These are phyloP conservation scores for Dryas alaskensis DNA, from an alignment of 306 rosid genomes.

Conservation along the genomic window DNA sequence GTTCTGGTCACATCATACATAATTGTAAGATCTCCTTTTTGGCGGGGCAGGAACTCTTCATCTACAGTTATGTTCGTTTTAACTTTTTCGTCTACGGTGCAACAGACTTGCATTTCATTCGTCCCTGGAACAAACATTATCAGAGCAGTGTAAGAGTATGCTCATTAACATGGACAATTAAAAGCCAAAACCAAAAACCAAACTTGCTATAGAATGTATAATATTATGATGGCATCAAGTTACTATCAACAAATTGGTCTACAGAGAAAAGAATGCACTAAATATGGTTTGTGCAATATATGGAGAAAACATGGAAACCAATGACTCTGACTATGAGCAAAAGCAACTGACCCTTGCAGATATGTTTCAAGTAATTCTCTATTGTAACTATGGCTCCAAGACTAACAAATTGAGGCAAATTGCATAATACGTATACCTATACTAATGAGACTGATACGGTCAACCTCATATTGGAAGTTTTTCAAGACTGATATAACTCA, in stretches of 20 bases:
- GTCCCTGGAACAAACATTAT: conserved; percentile 41
- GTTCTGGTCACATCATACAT: conserved; percentile 83
- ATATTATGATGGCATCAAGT: not conserved
- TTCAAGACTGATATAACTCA: not conserved
- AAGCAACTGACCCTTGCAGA: not conserved
- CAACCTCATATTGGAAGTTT: not conserved
- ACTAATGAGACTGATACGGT: not conserved
- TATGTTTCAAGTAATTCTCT: not conserved
- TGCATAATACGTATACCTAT: not conserved
- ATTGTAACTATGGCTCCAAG: not conserved
- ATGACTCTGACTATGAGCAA: not conserved
- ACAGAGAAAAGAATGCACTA: not conserved
- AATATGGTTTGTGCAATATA: not conserved
- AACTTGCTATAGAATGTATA: not conserved
- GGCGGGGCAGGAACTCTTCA: conserved; percentile 64
- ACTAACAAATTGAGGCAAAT: not conserved
- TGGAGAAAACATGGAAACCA: not conserved
- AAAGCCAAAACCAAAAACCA: not conserved
- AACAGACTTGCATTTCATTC: conserved; percentile 64
- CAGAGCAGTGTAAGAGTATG: not conserved
- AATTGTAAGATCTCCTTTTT: conserved; percentile 82
- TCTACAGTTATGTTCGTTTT: conserved; percentile 54
- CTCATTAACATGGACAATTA: conserved; percentile 5
- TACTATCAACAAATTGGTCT: not conserved
- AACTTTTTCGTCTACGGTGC: conserved; percentile 47